phyloP scores from a whole-genome alignment of 495 filamentous ascomycete genomes.

The Annulohypoxylon moriforme region DNA sequence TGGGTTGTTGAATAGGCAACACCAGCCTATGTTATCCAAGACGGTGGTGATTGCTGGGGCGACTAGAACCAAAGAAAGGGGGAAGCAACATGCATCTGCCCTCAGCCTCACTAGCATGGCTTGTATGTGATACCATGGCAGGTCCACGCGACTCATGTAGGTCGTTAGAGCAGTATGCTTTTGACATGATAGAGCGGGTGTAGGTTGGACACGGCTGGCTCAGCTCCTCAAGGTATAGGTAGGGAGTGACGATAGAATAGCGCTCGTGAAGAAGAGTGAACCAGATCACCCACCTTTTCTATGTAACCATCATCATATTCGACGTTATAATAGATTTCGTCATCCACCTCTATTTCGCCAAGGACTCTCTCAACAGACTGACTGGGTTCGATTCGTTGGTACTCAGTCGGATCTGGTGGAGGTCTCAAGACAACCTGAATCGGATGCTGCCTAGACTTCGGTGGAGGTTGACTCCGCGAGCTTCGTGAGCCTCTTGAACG shows the following conservation, averaged over 20 bases:
- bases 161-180: neutral
- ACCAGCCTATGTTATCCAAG: neutral
- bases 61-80: neutral
- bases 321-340: constrained; percentile 31
- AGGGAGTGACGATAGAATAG: neutral
- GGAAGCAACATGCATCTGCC: neutral
- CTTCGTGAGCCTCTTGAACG: neutral
- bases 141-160: neutral
- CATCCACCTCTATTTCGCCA: constrained; percentile 28
- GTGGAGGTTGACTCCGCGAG: neutral
- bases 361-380: constrained; percentile 26
- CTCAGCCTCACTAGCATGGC: neutral
- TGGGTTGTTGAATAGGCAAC: neutral
- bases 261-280: neutral
- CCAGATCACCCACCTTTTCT: constrained; percentile 40
- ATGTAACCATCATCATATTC: constrained; percentile 49
- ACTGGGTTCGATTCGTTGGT: constrained; percentile 35
- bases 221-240: neutral
- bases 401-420: constrained; percentile 33
- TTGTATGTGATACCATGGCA: neutral
- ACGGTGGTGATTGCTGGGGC: neutral
- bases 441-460: constrained; percentile 6
- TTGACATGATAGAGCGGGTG: neutral
- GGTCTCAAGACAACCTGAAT: constrained; percentile 39
- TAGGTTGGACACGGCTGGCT: neutral